Evolutionary conservation across 257 asterid species (phyloP).

Genomic region (Orobanche coerulescens): DNA sequence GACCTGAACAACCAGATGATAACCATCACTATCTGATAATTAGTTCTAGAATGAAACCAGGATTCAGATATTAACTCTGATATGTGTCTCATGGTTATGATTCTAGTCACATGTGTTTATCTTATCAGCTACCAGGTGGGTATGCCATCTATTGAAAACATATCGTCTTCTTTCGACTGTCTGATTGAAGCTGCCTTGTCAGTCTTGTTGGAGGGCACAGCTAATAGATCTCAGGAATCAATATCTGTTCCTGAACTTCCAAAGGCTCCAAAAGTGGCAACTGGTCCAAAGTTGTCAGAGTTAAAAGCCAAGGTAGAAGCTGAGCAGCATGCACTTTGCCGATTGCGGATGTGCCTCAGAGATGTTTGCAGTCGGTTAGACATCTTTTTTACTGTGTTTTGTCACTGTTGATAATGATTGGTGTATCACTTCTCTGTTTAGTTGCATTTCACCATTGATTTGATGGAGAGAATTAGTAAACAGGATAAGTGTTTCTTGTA

Average conservation of each 20-base stretch:
- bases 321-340: conserved; percentile 94
- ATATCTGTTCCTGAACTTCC: conserved; percentile 89
- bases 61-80: too few relatives aligned
- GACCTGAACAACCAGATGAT: too few relatives aligned
- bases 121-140: too few relatives aligned
- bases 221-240: conserved; percentile 31
- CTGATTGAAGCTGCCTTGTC: conserved; percentile 82
- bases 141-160: conserved; percentile 63
- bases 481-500: too few relatives aligned
- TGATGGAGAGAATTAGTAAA: too few relatives aligned
- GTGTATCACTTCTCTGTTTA: too few relatives aligned
- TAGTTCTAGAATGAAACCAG: too few relatives aligned
- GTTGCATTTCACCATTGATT: too few relatives aligned
- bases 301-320: conserved; percentile 94
- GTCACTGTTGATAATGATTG: conserved; percentile 20
- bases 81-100: too few relatives aligned
- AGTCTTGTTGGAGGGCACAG: conserved; percentile 44
- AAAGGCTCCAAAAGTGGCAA: conserved; percentile 83
- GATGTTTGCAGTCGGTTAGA: conserved; percentile 92
- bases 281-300: conserved; percentile 85
- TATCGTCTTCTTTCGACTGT: conserved; percentile 60
- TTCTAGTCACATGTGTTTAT: too few relatives aligned
- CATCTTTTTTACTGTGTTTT: neutral
- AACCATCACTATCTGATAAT: too few relatives aligned
- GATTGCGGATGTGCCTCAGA: conserved; percentile 97